Evolutionary conservation across 306 rosid genomes (phyloP).

Genomic region (Ceratonia siliqua): DNA sequence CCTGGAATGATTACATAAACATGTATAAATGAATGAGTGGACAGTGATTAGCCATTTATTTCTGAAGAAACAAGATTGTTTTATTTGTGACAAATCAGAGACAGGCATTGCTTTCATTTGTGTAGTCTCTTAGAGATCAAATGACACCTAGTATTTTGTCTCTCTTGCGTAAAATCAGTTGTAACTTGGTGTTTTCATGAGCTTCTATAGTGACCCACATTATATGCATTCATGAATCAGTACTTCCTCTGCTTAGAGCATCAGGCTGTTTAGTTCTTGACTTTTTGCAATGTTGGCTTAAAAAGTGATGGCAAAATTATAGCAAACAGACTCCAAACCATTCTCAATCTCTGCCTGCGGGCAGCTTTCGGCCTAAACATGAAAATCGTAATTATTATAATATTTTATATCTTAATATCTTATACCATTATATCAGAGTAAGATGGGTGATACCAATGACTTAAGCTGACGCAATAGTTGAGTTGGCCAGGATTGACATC

Average conservation of each 20-base stretch:
- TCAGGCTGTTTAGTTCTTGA: background rate
- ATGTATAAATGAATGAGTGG: background rate
- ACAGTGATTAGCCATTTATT: background rate
- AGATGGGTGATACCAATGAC: too few species aligned
- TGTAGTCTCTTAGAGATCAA: background rate
- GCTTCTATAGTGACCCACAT: background rate
- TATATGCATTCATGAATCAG: background rate
- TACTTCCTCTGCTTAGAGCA: conserved; percentile 2
- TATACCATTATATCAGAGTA: too few species aligned
- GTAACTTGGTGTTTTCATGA: background rate
- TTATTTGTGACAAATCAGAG: conserved; percentile 8
- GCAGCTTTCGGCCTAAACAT: background rate
- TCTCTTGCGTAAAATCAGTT: background rate
- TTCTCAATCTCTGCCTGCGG: background rate
- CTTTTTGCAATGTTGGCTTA: background rate
- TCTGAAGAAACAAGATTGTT: background rate
- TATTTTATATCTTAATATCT: too few species aligned
- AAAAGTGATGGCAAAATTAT: background rate
- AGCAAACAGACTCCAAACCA: background rate
- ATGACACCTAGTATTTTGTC: background rate
- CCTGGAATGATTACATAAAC: background rate
- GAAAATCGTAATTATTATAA: too few species aligned
- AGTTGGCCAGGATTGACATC: too few species aligned
- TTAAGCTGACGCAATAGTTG: too few species aligned
- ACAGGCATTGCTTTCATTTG: background rate